Percentiles rank a stretch among this genome's conserved stretches.
phyloP scores from a whole-genome alignment of 2,329 filamentous ascomycete species.

The Claviceps humidiphila region DNA sequence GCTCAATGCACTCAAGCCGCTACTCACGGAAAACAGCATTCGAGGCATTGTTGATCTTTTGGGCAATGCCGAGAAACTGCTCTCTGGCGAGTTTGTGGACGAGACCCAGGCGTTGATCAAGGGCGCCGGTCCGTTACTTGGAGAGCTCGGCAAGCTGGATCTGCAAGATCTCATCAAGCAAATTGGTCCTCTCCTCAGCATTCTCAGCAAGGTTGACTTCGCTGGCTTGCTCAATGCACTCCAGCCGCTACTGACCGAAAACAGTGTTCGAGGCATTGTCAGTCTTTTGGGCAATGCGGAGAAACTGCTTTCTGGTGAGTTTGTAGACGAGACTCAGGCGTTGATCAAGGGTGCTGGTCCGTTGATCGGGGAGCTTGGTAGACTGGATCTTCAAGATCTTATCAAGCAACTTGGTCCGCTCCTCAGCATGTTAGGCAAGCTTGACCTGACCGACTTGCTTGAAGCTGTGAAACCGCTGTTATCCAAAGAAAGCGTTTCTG shows the following conservation, averaged over 20 bases:
- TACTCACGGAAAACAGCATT: slow-evolving; percentile 16
- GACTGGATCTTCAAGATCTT: no score
- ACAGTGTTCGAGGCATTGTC: slow-evolving; percentile 19
- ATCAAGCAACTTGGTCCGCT: no score
- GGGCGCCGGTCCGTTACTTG: neutral
- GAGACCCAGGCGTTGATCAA: neutral
- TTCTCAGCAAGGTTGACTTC: slow-evolving; percentile 17
- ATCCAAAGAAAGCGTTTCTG: no score
- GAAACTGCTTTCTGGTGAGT: slow-evolving; percentile 14
- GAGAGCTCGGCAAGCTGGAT: neutral
- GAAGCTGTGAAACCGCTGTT: no score
- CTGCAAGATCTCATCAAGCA: neutral
- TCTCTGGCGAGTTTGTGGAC: neutral
- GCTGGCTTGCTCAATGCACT: slow-evolving; percentile 16
- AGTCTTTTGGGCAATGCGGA: slow-evolving; percentile 18
- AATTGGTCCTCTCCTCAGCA: neutral
- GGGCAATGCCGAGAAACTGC: neutral
- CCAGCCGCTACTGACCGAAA: slow-evolving; percentile 14
- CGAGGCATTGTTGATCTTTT: slow-evolving; percentile 5
- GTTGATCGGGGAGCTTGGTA: no score
- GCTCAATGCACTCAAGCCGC: slow-evolving; percentile 13
- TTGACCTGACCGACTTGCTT: no score
- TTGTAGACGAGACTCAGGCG: slow-evolving; percentile 15
- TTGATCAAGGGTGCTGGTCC: slow-evolving; percentile 5
- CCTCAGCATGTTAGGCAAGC: no score